A percentile compares a stretch with the other conserved stretches of the same genome.
phyloP scores from a whole-genome alignment of 768 basidiomycete genomes.

The Mycena alexandri region DNA sequence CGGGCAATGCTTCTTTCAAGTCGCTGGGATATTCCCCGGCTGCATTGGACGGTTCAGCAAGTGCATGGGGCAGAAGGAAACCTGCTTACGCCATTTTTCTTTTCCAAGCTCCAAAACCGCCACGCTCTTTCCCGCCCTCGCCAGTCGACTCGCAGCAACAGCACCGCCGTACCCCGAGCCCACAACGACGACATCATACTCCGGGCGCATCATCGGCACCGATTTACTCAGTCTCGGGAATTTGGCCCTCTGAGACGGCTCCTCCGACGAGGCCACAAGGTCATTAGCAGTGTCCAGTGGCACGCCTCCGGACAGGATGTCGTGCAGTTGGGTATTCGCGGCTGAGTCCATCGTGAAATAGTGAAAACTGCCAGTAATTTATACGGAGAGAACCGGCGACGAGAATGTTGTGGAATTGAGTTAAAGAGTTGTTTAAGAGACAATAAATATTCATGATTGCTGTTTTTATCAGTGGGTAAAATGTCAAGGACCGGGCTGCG shows the following conservation, averaged over 20 bases:
- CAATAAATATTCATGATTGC: too few species aligned
- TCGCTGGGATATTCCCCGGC: conserved; percentile 38
- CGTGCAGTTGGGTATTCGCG: not conserved
- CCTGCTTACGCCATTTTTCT: conserved; percentile 37
- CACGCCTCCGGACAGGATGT: conserved; percentile 13
- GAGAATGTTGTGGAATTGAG: too few species aligned
- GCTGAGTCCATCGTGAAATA: not conserved
- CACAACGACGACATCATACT: conserved; percentile 39
- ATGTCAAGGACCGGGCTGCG: too few species aligned
- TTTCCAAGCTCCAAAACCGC: conserved; percentile 37
- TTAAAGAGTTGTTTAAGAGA: too few species aligned
- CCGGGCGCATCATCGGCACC: conserved; percentile 35
- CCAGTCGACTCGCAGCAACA: conserved; percentile 38
- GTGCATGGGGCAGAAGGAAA: not conserved
- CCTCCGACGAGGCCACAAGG: not conserved
- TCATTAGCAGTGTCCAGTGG: not conserved
- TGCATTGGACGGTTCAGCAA: conserved; percentile 5
- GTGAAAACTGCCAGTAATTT: too few species aligned
- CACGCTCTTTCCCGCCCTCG: conserved; percentile 37
- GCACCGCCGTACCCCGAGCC: conserved; percentile 40
- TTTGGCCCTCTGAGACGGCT: conserved; percentile 1
- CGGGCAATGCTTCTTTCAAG: conserved; percentile 17
- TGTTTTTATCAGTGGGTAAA: too few species aligned
- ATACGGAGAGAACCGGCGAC: too few species aligned
- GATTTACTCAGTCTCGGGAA: conserved; percentile 35